Evolutionary conservation across 1,284 basidiomycete species (phyloP).

Genomic region (Athelia psychrophila): DNA sequence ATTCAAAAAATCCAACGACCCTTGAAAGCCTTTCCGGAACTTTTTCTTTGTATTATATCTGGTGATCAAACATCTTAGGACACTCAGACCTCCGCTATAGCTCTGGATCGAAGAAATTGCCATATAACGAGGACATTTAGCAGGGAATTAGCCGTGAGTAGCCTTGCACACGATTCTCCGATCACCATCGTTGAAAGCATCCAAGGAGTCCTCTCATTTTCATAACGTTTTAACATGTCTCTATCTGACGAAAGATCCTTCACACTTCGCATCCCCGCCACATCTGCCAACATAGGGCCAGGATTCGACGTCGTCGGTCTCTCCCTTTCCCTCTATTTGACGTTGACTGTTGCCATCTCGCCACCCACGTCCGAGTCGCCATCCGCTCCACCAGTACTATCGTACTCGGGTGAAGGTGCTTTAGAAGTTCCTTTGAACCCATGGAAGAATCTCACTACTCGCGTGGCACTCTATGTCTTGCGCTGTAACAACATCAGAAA

Average conservation of each 20-base stretch:
- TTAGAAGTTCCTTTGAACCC: conserved; percentile 90
- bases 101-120: background rate
- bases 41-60: background rate
- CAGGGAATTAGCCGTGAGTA: background rate
- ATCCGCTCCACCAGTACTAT: conserved; percentile 59
- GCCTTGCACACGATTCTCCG: no score
- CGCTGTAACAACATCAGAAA: conserved; percentile 76
- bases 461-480: conserved; percentile 95
- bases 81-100: background rate
- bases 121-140: background rate
- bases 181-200: background rate
- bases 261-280: conserved; percentile 87
- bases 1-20: no score
- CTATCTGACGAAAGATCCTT: conserved; percentile 28
- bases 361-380: conserved; percentile 22
- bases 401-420: conserved; percentile 88
- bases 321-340: conserved; percentile 88
- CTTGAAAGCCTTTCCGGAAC: no score
- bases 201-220: background rate
- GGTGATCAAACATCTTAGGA: background rate
- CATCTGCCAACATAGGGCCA: conserved; percentile 97
- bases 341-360: conserved; percentile 65
- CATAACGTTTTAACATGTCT: background rate
- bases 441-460: conserved; percentile 98
- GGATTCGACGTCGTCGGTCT: conserved; percentile 99